Percentiles rank a stretch among this genome's conserved stretches.
These are phyloP conservation scores for Xylaria digitata DNA, from an alignment of 2,329 filamentous ascomycete genomes.

Conservation along the genomic window DNA sequence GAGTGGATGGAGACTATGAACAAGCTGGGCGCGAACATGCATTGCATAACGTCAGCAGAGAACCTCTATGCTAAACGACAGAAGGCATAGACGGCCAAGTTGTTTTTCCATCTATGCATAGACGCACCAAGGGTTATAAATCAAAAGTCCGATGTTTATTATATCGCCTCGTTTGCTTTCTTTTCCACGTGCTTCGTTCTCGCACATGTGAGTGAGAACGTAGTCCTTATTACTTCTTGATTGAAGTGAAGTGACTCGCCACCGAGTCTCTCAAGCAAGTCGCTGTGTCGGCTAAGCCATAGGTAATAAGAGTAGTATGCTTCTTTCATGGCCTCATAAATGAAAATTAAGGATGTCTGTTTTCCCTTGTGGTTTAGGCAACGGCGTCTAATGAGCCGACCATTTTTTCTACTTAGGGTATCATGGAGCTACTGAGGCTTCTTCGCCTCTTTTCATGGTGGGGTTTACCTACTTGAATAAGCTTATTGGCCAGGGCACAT, in stretches of 20 bases:
- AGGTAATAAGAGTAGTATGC: not conserved
- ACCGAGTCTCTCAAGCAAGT: not conserved
- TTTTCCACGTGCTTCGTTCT: not conserved
- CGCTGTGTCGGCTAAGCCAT: not conserved
- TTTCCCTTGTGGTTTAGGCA: not conserved
- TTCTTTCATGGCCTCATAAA: not conserved
- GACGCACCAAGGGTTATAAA: slow-evolving; percentile 13
- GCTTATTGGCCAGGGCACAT: not conserved
- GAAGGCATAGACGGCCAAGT: slow-evolving; percentile 37
- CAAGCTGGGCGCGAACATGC: slow-evolving; percentile 90
- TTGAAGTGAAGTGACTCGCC: not conserved
- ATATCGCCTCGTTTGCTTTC: not conserved
- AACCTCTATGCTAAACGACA: slow-evolving; percentile 62
- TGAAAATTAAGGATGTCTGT: not conserved
- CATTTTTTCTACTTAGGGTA: not conserved
- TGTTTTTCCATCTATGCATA: slow-evolving; percentile 5
- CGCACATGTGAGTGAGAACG: not conserved
- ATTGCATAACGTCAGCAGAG: slow-evolving; percentile 87
- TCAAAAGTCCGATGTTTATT: slow-evolving; percentile 3
- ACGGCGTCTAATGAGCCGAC: not conserved
- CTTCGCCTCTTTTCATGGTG: not conserved
- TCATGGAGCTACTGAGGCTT: not conserved
- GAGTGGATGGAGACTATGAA: slow-evolving; percentile 97
- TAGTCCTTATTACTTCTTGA: not conserved
- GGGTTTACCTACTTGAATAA: not conserved